Evolutionary conservation across 768 basidiomycete genomes (phyloP), one percentile per base, ranked within the genome.

Genomic region (Paxillus rubicundulus): DNA sequence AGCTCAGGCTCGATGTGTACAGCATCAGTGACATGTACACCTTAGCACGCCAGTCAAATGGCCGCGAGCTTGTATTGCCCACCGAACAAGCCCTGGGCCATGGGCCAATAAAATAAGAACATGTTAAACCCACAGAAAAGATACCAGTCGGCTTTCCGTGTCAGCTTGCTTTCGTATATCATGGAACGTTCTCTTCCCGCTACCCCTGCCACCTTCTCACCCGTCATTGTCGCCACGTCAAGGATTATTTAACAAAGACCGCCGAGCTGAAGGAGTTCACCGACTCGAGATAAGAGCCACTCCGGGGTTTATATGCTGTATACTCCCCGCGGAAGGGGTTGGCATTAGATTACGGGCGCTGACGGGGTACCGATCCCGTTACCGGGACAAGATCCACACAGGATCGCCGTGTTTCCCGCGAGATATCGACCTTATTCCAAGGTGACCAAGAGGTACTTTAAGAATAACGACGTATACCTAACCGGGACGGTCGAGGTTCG

Each of bases 341-440:
- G 30, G 9, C 12, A n/a, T 7, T n/a, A 27, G 18, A 14, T 2
- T 12, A 9, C n/a, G 16, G 13, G 34, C 18, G 40, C 49, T 55
- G 18, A 78, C 53, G 65, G 66, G 72, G 73, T 65, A 68, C 69
- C 61, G 17, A 72, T 58, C 21, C 74, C 71, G 24, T 24, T 24
- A 21, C 32, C 61, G 85, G 81, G 54, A 59, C 37, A 66, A 74
- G 24, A 82, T 87, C 55, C 72, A 14, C 73, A 82, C 74, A 78
- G 77, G 56, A 72, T 85, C 40, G 71, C 73, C 41, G 77, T 85
- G 41, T 85, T 86, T 63, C 82, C 84, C 36, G 86, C 86, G 70
- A 64, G 72, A 5, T 75, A 60, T 37, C 86, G 85, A 64, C 78
- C 78, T 5, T 81, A 72, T 63, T 82, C 80, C 72, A 69, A 50